Evolutionary conservation across 1,284 basidiomycete species (phyloP), one percentile per base, ranked within the genome.

Genomic region (Tilletia indica): DNA sequence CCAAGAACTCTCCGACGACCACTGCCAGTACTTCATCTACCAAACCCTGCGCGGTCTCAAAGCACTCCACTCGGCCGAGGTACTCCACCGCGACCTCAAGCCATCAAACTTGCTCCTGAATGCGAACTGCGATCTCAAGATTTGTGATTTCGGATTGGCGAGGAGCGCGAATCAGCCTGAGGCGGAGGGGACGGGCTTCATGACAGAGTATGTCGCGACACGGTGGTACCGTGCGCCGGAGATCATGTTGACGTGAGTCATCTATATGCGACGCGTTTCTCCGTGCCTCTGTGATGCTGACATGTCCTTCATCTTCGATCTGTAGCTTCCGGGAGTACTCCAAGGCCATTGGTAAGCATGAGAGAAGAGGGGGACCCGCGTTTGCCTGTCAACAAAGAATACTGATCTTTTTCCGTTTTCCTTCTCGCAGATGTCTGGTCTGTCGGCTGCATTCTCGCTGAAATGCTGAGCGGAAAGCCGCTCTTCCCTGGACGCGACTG

Each of bases 1-100:
- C 4, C 83, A 85, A 70, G 47, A 58, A 49, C 51, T 69, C 21
- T 31, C 21, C 34, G 56, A 58, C 14, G 56, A 95, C 83, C 95
- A 96, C 85, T 93, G 90, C 81, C 93, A 96, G 85, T 97, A 97
- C 85, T 96, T 96, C 84, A 91, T 95, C 77, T 96, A 97, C 84
- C 94, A 96, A 71, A 84, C 80, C 12, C 72, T 84, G 66, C 78
- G 84, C 31, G 83, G 81, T 3, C 77, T 84, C 69, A 85, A 84
- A 74, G 82, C 83, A 6, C 77, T 84, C 68, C 82, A 84, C 71
- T 80, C 79, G 9, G 82, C 82, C 1, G 78, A 83, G 58, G 82
- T 84, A 19, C 73, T 84, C 67, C 82, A 83, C 61, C 78, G 82
- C 51, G 82, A 83, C 70, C 71, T 83, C 14, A 83, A 84, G 76